Base-by-base conservation (phyloP, 306 rosid species). In the Quercus ilex region DNA sequence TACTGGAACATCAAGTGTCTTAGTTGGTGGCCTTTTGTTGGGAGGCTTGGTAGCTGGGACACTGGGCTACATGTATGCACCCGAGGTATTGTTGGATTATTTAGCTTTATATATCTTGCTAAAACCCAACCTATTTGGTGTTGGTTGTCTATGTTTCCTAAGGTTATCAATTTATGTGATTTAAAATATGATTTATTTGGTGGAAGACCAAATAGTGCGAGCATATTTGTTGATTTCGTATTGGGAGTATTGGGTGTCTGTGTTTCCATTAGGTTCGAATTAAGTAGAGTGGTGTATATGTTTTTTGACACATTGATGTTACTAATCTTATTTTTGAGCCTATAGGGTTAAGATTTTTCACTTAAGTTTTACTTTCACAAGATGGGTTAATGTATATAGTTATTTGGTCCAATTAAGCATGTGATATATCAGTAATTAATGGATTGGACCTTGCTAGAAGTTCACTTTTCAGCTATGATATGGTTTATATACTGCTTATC, bases 51-150 rank as follows among this genome's bases (percentile, higher is more conserved):
- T 83, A 77, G 90, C 79, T 75, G 94, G 90, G 4, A 30, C 31
- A 75, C 85, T 90, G 46, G 92, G 90, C 26, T 86, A 88, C 53
- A 65, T 87, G 31, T 91, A 78, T 79, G 95, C 95, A 69, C 92
- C 92, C 46, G 79, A 89, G 90, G 95, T 89, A 89, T 79, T 77
- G 53, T 53, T 69, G 74, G 56, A 72, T n/a, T 13, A 52, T 65
- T 21, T 28, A 19, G 19, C n/a, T 30, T n/a, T 49, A 9, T 46
- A 41, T 11, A 38, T 69, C 76, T 38, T 69, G 11, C 26, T 21
- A 41, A 13, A 26, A 26, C 23, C 30, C 13, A 18, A 11, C 46
- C n/a, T 26, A 17, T 43, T 30, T 65, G 71, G 51, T 67, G 71
- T 67, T 67, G 21, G 35, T 0, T 3, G 71, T 67, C 52, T 67